Percentiles rank a stretch among this genome's conserved stretches.
These are phyloP conservation scores for Phytopythium mirpurense DNA, from an alignment of 352 stramenopile genomes.

Conservation along the genomic window DNA sequence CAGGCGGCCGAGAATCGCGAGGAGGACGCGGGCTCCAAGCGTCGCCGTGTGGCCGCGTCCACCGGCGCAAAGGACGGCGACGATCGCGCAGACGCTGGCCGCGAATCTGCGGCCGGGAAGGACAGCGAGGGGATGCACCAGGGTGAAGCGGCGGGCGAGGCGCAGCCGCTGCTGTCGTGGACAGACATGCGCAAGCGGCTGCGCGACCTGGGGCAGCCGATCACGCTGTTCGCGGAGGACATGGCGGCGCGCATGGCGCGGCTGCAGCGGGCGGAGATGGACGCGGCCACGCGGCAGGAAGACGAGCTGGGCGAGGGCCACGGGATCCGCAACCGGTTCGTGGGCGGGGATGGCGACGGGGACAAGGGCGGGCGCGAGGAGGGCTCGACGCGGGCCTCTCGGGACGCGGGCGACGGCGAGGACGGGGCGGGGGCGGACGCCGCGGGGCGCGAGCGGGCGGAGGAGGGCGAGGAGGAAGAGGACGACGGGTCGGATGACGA, in stretches of 20 bases:
- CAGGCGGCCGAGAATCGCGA: constrained; percentile 43
- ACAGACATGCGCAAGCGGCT: constrained; percentile 78
- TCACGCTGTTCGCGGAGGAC: constrained; percentile 88
- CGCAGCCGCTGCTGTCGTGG: constrained; percentile 42
- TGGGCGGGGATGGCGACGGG: constrained; percentile 30
- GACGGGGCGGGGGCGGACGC: constrained; percentile 35
- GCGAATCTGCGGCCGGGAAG: background rate
- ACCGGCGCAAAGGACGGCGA: background rate
- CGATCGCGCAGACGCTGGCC: background rate
- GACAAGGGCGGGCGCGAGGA: constrained; percentile 23
- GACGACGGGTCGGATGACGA: constrained; percentile 38
- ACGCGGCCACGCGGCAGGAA: constrained; percentile 55
- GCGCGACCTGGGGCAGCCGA: constrained; percentile 70
- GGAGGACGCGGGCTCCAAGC: constrained; percentile 6
- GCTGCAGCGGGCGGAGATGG: constrained; percentile 61
- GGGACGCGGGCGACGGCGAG: constrained; percentile 24
- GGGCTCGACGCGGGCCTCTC: background rate
- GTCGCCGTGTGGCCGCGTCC: constrained; percentile 4
- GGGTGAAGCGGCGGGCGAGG: constrained; percentile 11
- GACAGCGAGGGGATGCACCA: background rate
- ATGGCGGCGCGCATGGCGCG: constrained; percentile 53
- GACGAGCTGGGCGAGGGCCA: constrained; percentile 71
- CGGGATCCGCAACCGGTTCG: constrained; percentile 73
- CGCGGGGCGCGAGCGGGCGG: constrained; percentile 18
- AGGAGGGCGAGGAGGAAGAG: constrained; percentile 21